Evolutionary conservation across 2,329 filamentous ascomycete species (phyloP).

Genomic region (Claviceps spartinae): DNA sequence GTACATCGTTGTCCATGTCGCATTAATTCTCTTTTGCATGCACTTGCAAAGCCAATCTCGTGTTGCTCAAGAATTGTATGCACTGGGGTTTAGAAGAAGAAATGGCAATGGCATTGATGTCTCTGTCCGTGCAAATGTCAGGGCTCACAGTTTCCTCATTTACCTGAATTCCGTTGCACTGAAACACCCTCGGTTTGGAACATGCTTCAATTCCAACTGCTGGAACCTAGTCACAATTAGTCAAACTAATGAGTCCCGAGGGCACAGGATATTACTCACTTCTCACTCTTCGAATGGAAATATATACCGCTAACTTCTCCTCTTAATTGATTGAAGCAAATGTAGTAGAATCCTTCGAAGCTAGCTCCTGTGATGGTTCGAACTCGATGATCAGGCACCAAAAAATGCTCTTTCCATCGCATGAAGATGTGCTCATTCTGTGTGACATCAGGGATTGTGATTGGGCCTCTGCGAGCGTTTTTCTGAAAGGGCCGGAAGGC

Average conservation of each 20-base stretch:
- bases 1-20: neutral
- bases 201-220: conserved; percentile 80
- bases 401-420: conserved; percentile 98
- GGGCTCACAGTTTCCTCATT: conserved; percentile 4
- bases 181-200: conserved; percentile 72
- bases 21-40: neutral
- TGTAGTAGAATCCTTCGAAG: conserved; percentile 98
- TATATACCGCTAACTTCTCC: conserved; percentile 89
- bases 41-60: neutral
- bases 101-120: neutral
- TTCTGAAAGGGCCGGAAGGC: conserved; percentile 67
- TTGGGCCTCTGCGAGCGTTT: conserved; percentile 40
- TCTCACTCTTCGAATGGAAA: conserved; percentile 95
- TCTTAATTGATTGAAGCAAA: conserved; percentile 88
- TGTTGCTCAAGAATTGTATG: neutral
- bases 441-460: conserved; percentile 52
- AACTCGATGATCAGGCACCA: conserved; percentile 89
- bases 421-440: conserved; percentile 90
- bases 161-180: conserved; percentile 68
- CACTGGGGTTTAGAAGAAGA: neutral
- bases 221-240: conserved; percentile 52
- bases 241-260: neutral
- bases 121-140: neutral
- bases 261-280: conserved; percentile 42
- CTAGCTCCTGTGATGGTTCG: conserved; percentile 85